phyloP scores from a whole-genome alignment of 768 basidiomycete species.

The Leccinum imitatum region DNA sequence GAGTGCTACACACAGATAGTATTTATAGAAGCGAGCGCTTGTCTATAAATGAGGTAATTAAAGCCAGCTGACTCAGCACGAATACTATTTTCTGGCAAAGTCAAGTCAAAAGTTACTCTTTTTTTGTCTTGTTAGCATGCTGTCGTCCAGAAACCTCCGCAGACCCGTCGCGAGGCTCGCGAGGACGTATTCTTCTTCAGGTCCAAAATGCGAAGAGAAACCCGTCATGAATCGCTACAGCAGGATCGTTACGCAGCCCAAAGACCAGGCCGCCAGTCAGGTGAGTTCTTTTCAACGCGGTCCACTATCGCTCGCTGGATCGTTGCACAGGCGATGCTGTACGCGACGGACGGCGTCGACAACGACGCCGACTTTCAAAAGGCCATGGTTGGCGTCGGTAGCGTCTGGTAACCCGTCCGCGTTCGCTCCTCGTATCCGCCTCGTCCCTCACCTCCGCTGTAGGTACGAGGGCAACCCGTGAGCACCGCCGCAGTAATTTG shows the following conservation, averaged over 20 bases:
- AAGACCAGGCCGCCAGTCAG: conserved; percentile 95
- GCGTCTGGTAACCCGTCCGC: conserved; percentile 77
- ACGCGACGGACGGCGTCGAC: conserved; percentile 92
- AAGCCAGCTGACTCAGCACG: conserved; percentile 17
- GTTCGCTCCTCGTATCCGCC: conserved; percentile 1
- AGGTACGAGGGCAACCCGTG: conserved; percentile 99
- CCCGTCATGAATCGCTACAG: conserved; percentile 70
- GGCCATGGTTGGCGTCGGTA: conserved; percentile 96
- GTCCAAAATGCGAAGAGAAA: conserved; percentile 39
- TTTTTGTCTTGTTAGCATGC: conserved; percentile 14
- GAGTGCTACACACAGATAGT: background rate
- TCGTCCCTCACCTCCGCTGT: conserved; percentile 16
- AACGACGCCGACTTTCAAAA: conserved; percentile 85
- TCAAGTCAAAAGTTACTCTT: background rate
- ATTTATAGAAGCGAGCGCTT: background rate
- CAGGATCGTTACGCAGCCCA: conserved; percentile 82
- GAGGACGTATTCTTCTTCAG: conserved; percentile 39
- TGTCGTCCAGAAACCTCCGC: conserved; percentile 21
- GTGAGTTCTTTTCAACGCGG: conserved; percentile 33
- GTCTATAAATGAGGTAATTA: background rate
- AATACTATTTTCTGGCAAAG: background rate
- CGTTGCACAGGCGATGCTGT: conserved; percentile 84
- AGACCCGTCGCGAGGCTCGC: conserved; percentile 19
- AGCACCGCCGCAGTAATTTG: conserved; percentile 33
- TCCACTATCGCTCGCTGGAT: background rate